phyloP scores from a whole-genome alignment of 2,329 filamentous ascomycete genomes.

The Thermothelomyces thermophilus region DNA sequence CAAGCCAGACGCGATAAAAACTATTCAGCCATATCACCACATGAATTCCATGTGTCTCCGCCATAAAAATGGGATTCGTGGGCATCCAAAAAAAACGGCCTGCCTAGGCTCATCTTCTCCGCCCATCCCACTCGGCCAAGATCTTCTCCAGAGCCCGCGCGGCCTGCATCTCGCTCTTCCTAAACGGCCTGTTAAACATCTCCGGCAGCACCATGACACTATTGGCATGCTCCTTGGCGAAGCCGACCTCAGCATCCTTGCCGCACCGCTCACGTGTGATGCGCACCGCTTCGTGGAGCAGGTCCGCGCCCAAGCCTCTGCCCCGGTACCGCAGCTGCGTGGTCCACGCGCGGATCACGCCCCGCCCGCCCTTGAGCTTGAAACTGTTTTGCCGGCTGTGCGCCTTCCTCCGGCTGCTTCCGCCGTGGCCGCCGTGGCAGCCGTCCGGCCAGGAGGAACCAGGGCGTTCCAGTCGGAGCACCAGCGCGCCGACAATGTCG shows the following conservation, averaged over 20 bases:
- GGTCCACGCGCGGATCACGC: constrained; percentile 77
- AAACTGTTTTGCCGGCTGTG: constrained; percentile 29
- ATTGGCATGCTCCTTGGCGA: constrained; percentile 74
- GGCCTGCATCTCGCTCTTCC: constrained; percentile 52
- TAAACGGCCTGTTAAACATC: constrained; percentile 56
- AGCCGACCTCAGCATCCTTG: constrained; percentile 59
- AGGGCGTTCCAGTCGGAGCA: constrained; percentile 56
- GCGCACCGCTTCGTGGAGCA: constrained; percentile 67
- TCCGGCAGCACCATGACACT: constrained; percentile 55
- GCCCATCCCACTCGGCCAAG: constrained; percentile 44
- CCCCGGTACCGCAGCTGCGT: constrained; percentile 62
- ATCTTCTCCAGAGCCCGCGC: constrained; percentile 46
- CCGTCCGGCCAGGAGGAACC: neutral
- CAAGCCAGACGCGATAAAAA: no score
- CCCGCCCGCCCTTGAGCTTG: constrained; percentile 53
- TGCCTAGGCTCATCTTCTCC: no score
- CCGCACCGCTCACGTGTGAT: constrained; percentile 63
- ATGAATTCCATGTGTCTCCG: no score
- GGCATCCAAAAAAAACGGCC: no score
- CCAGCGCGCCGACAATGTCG: constrained; percentile 63
- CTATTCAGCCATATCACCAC: no score
- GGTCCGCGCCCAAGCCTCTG: constrained; percentile 62
- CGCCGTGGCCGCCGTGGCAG: neutral
- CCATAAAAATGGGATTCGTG: no score
- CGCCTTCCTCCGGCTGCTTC: no score